Evolutionary conservation across 345 rosid genomes (phyloP).

Genomic region (Gossypium rotundifolium): DNA sequence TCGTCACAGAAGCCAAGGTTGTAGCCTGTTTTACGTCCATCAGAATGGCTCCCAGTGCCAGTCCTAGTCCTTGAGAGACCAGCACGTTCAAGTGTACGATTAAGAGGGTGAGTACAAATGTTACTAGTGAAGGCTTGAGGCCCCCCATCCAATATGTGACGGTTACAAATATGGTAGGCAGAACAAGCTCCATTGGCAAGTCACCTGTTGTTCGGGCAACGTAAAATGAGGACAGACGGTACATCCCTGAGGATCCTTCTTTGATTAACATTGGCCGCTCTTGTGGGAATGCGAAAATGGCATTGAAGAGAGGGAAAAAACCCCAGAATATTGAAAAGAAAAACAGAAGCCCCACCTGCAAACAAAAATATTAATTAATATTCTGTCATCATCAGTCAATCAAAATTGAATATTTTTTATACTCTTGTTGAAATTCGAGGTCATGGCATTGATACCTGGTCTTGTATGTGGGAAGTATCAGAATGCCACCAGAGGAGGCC

Average conservation of each 20-base stretch:
- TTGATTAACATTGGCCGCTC: slow-evolving; percentile 82
- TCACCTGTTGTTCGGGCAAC: slow-evolving; percentile 72
- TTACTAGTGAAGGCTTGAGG: slow-evolving; percentile 62
- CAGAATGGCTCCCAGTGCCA: slow-evolving; percentile 77
- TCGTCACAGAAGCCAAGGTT: slow-evolving; percentile 70
- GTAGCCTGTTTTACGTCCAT: slow-evolving; percentile 85
- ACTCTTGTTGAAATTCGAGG: background rate
- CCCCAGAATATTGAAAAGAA: slow-evolving; percentile 97
- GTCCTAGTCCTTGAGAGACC: slow-evolving; percentile 80
- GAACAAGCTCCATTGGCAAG: slow-evolving; percentile 92
- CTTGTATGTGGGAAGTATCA: slow-evolving; percentile 58
- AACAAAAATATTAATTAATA: background rate
- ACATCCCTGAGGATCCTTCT: slow-evolving; percentile 87
- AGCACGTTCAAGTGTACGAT: slow-evolving; percentile 69
- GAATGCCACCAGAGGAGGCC: slow-evolving; percentile 95
- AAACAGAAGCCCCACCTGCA: slow-evolving; percentile 80
- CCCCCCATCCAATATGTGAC: slow-evolving; percentile 95
- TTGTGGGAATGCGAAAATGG: slow-evolving; percentile 80
- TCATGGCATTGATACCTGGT: slow-evolving; percentile 51
- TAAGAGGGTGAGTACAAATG: slow-evolving; percentile 60
- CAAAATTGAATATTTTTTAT: background rate
- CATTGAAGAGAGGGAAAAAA: slow-evolving; percentile 75
- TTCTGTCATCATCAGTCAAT: background rate
- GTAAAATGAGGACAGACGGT: slow-evolving; percentile 83
- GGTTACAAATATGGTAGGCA: slow-evolving; percentile 71